Percentiles rank a stretch among this genome's conserved stretches.
These are phyloP conservation scores for Luffa acutangula DNA, from an alignment of 306 rosid species.

Conservation along the genomic window DNA sequence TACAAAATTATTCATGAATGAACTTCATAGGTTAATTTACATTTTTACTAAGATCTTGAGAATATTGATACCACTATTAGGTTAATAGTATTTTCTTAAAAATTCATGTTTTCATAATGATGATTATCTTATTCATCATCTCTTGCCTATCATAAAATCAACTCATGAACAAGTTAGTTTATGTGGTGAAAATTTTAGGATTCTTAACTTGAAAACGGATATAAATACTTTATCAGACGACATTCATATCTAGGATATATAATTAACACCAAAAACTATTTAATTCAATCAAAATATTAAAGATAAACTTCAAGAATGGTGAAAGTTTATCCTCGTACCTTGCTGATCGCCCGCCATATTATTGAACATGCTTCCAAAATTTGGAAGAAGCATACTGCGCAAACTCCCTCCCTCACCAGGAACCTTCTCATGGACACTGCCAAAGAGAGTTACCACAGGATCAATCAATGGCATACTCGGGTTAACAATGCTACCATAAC, in stretches of 20 bases:
- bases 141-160: background rate
- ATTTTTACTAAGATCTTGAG: background rate
- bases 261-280: background rate
- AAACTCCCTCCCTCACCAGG: slow-evolving; percentile 22
- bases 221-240: background rate
- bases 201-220: background rate
- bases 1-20: too few relatives aligned
- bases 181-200: background rate
- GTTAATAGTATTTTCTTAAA: background rate
- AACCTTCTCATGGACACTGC: slow-evolving; percentile 33
- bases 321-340: background rate
- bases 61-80: background rate
- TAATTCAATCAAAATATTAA: background rate
- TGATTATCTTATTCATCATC: background rate
- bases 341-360: background rate
- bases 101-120: background rate
- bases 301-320: background rate
- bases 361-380: slow-evolving; percentile 25
- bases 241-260: background rate
- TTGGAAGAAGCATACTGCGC: slow-evolving; percentile 24
- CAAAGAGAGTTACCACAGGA: slow-evolving; percentile 33
- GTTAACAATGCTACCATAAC: slow-evolving; percentile 25
- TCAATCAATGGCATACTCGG: slow-evolving; percentile 18
- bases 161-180: background rate
- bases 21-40: too few relatives aligned